phyloP scores from a whole-genome alignment of 371 early-diverging fungal genomes.

The Zychaea mexicana region DNA sequence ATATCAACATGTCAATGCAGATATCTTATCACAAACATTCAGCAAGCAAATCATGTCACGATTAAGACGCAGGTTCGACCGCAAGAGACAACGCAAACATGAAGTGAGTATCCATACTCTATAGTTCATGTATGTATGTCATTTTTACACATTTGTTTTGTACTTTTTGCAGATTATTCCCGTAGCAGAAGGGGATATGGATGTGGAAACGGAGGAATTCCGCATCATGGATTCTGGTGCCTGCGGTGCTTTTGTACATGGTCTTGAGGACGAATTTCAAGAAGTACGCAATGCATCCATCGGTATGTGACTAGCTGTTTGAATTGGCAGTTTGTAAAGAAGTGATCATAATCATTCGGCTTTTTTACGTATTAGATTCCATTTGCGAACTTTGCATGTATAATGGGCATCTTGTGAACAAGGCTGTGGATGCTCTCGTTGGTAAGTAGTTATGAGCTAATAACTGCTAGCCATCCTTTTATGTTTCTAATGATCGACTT shows the following conservation, averaged over 20 bases:
- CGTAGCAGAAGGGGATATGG: constrained; percentile 68
- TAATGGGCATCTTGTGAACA: constrained; percentile 61
- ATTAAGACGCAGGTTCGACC: constrained; percentile 19
- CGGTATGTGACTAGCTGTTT: constrained; percentile 41
- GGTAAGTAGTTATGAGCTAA: too few species aligned
- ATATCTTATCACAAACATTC: constrained; percentile 69
- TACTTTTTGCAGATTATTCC: constrained; percentile 33
- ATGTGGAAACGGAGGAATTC: constrained; percentile 68
- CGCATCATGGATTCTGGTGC: constrained; percentile 72
- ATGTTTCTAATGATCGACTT: too few species aligned
- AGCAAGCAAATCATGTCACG: constrained; percentile 81
- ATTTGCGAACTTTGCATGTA: constrained; percentile 74
- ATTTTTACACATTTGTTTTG: background rate
- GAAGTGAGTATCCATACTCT: background rate
- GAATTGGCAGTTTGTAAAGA: background rate
- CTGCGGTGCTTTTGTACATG: constrained; percentile 91
- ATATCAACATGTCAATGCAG: constrained; percentile 60
- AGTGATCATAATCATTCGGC: background rate
- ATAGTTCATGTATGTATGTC: too few species aligned
- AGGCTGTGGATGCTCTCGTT: constrained; percentile 76
- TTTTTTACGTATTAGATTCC: constrained; percentile 57
- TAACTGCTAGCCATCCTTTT: background rate
- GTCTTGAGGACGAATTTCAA: constrained; percentile 89
- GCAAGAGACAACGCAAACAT: constrained; percentile 9
- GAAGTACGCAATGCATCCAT: constrained; percentile 86